phyloP scores from a whole-genome alignment of 176 grass and related monocot genomes.

The Carex littledalei region DNA sequence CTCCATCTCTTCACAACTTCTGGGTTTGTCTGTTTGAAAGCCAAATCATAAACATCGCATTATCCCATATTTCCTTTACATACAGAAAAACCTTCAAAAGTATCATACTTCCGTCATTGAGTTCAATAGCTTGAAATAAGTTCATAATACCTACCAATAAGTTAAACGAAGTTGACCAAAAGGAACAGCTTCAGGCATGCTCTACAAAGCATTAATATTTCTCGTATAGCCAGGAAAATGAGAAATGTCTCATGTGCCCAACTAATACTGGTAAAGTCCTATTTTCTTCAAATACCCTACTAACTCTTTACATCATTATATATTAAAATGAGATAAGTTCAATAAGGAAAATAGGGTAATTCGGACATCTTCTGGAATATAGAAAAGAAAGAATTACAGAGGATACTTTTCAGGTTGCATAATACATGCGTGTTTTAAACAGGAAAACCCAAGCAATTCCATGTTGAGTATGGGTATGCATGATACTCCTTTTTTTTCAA shows the following conservation, averaged over 20 bases:
- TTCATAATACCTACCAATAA: not conserved
- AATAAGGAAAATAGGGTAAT: not conserved
- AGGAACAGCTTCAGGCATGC: not conserved
- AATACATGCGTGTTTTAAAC: not conserved
- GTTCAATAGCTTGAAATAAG: not conserved
- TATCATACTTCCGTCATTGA: not conserved
- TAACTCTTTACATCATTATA: not conserved
- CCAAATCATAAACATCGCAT: conserved; percentile 19
- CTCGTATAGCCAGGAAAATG: not conserved
- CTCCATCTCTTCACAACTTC: conserved; percentile 99
- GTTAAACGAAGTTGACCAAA: not conserved
- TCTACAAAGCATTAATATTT: not conserved
- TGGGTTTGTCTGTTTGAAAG: conserved; percentile 59
- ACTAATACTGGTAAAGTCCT: not conserved
- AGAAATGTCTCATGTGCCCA: not conserved
- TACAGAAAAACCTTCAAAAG: not conserved
- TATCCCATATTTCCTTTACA: not conserved
- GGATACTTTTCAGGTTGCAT: not conserved
- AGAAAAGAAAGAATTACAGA: not conserved
- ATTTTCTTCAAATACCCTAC: not conserved
- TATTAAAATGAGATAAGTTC: not conserved
- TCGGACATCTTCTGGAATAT: not conserved
- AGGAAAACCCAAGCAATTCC: not conserved
- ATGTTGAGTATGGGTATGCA: not conserved
- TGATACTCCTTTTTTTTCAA: not conserved